Conservation (phyloP, 2,329 filamentous ascomycete genomes). For the Microsporum audouinii region DNA sequence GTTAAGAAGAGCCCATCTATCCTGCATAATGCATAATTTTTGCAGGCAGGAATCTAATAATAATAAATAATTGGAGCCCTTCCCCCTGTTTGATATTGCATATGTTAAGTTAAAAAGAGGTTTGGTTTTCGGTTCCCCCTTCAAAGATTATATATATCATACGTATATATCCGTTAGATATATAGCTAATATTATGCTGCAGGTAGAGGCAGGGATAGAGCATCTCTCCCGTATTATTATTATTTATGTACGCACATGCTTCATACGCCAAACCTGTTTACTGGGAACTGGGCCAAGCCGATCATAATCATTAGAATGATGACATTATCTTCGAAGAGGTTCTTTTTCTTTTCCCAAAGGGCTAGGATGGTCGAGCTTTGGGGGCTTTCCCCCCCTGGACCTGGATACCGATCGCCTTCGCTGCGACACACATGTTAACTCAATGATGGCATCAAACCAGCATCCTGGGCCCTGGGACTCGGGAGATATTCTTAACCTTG, state of each 20-base stretch:
- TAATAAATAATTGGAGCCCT: not conserved
- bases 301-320: not conserved
- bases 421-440: not conserved
- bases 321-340: not conserved
- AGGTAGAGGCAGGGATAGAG: not conserved
- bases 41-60: not conserved
- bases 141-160: not conserved
- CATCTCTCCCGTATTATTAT: not conserved
- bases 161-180: not conserved
- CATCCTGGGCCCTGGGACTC: not conserved
- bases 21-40: not conserved
- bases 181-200: not conserved
- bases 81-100: not conserved
- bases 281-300: not conserved
- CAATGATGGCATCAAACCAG: not conserved
- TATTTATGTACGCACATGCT: not conserved
- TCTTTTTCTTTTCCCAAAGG: not conserved
- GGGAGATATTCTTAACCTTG: conserved; percentile 4
- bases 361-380: not conserved
- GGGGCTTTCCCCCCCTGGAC: not conserved
- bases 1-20: not conserved
- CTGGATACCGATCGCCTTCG: not conserved
- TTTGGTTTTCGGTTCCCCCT: not conserved
- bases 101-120: not conserved
- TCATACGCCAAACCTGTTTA: not conserved